Evolutionary conservation across 495 filamentous ascomycete species (phyloP).

Genomic region (Lasiosphaeriaceae sp.): DNA sequence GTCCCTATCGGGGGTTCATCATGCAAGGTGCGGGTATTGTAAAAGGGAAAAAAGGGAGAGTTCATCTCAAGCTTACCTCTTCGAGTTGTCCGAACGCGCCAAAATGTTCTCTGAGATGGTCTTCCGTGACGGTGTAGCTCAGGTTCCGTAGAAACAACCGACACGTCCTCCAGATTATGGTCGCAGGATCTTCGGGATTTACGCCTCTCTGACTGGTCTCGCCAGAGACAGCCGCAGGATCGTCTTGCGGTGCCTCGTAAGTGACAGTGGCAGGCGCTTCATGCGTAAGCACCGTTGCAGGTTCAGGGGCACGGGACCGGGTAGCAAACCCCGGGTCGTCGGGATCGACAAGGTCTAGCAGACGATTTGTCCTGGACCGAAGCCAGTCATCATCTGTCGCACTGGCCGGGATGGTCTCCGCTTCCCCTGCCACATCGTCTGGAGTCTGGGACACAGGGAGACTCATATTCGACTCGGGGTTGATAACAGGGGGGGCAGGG

Average conservation of each 20-base stretch:
- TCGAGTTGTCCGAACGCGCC: conserved; percentile 65
- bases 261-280: conserved; percentile 21
- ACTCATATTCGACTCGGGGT: not conserved
- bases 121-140: conserved; percentile 72
- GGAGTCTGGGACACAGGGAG: conserved; percentile 5
- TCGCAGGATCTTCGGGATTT: conserved; percentile 32
- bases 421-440: conserved; percentile 12
- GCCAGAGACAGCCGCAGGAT: conserved; percentile 19
- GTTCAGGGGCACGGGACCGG: conserved; percentile 11
- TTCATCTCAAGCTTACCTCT: conserved; percentile 67
- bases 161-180: conserved; percentile 53
- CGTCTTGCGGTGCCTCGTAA: conserved; percentile 20
- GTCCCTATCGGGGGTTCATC: conserved; percentile 99
- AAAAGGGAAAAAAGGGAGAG: conserved; percentile 19
- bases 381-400: conserved; percentile 88
- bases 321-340: conserved; percentile 37
- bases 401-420: conserved; percentile 17
- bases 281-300: conserved; percentile 12
- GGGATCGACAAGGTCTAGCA: conserved; percentile 75
- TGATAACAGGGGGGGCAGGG: not conserved
- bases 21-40: conserved; percentile 46
- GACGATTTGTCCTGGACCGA: conserved; percentile 82
- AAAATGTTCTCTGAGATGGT: conserved; percentile 71
- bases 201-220: conserved; percentile 24
- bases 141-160: conserved; percentile 89